Conservation (phyloP, 352 stramenopile species). For the Thalassiosira livingstoniorum region DNA sequence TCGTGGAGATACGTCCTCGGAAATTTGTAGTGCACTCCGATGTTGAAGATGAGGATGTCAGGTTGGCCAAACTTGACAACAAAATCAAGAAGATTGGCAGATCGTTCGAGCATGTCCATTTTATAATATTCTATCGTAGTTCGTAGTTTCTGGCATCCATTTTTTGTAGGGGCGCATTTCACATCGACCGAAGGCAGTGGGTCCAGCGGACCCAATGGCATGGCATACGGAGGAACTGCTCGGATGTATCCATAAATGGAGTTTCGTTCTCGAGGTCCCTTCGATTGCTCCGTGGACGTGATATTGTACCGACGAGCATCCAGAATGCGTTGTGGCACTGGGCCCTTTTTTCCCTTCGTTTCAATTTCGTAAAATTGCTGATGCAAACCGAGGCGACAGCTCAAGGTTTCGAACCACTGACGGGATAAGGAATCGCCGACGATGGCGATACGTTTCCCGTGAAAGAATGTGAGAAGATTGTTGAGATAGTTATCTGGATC, state of each 20-base stretch:
- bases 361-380: conserved; percentile 8
- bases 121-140: conserved; percentile 18
- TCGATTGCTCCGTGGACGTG: neutral
- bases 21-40: neutral
- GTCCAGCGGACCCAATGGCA: neutral
- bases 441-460: conserved; percentile 4
- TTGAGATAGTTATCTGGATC: conserved; percentile 8
- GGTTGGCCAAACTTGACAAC: neutral
- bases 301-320: neutral
- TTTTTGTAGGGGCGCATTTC: neutral
- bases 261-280: neutral
- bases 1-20: neutral
- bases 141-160: neutral
- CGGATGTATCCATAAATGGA: neutral
- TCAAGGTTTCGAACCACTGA: conserved; percentile 23
- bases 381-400: conserved; percentile 7
- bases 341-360: no score
- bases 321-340: neutral
- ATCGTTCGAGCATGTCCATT: neutral
- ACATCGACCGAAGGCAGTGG: neutral
- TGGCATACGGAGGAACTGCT: neutral
- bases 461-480: neutral
- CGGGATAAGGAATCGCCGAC: conserved; percentile 6
- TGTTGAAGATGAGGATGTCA: conserved; percentile 9
- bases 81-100: neutral